Evolutionary conservation across 2,329 filamentous ascomycete genomes (phyloP), one percentile per base, ranked within the genome.

Genomic region (Cordyceps militaris): DNA sequence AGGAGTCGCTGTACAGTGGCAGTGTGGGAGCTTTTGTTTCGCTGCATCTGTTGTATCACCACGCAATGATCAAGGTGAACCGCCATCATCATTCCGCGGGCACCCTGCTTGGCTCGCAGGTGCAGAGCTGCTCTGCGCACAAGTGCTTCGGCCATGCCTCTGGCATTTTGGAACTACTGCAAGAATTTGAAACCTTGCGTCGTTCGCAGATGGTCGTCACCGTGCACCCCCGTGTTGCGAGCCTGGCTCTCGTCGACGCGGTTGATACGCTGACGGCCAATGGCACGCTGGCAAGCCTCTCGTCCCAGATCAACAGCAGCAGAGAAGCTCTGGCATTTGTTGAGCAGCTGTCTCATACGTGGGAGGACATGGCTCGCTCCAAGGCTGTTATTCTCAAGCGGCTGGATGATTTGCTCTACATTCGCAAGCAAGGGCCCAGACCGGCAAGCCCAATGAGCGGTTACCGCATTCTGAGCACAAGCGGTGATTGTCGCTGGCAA

Each of bases 31-130:
- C 78, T 0, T 86, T 85, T 65, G 71, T 88, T 56, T 81, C 79
- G 1, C 80, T 88, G 69, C 86, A 89, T 67, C 73, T 86, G 28
- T 72, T 88, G n/a, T 86, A 86, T 66, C 80, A 87, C 66, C 79
- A 82, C 48, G 78, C 83, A 0, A 70, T 83, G 64, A 80, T 88
- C 70, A 84, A 84, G 62, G 74, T 89, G 30, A 85, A 87, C 63
- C 80, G 87, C 40, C 81, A 87, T 38, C 80, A 87, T 64, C 77
- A 78, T 13, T 74, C 76, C 10, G 70, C 73, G 13, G 65, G 63
- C 6, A 61, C 59, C 11, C 70, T 69, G 34, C 68, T 82, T 3
- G 70, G 73, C 3, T 62, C 70, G 0, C 71, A 76, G 2, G 66
- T 72, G 30, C 67, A 79, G 13, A 63, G 68, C 2, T 74, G 77